These are phyloP conservation scores for Lipomyces lipofer DNA, from an alignment of 805 yeast species.

Conservation along the genomic window DNA sequence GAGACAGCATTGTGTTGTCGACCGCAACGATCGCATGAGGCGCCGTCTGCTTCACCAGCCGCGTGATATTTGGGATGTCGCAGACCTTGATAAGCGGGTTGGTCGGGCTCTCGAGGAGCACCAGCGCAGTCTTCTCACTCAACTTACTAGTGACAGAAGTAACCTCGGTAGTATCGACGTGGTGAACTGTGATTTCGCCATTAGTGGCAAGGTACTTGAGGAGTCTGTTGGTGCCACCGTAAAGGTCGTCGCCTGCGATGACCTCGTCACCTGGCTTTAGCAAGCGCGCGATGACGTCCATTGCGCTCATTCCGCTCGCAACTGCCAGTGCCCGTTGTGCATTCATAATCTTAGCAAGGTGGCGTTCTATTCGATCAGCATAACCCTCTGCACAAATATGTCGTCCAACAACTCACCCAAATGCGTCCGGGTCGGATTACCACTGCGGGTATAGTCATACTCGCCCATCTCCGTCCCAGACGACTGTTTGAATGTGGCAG, in stretches of 20 bases:
- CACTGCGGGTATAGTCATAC: constrained; percentile 86
- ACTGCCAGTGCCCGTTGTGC: constrained; percentile 80
- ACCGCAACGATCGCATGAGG: constrained; percentile 76
- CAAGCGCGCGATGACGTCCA: constrained; percentile 78
- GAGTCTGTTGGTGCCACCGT: constrained; percentile 90
- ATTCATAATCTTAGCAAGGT: constrained; percentile 73
- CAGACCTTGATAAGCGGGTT: constrained; percentile 89
- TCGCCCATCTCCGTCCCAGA: constrained; percentile 73
- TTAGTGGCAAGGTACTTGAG: constrained; percentile 67
- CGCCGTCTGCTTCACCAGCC: constrained; percentile 62
- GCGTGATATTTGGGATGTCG: constrained; percentile 69
- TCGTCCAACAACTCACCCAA: constrained; percentile 38
- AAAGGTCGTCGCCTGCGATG: constrained; percentile 90
- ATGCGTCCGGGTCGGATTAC: constrained; percentile 87
- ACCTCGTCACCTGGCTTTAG: constrained; percentile 83
- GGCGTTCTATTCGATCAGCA: constrained; percentile 50
- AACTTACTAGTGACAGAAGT: constrained; percentile 60
- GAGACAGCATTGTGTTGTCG: constrained; percentile 97
- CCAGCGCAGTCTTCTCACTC: constrained; percentile 62
- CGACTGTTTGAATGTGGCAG: constrained; percentile 90
- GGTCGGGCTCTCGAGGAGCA: constrained; percentile 88
- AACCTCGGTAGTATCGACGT: constrained; percentile 78
- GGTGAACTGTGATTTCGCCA: constrained; percentile 65
- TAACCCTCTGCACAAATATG: not conserved
- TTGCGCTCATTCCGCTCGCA: constrained; percentile 88